These are phyloP conservation scores for Syzygium jambos DNA, from an alignment of 345 rosid genomes.

Conservation along the genomic window DNA sequence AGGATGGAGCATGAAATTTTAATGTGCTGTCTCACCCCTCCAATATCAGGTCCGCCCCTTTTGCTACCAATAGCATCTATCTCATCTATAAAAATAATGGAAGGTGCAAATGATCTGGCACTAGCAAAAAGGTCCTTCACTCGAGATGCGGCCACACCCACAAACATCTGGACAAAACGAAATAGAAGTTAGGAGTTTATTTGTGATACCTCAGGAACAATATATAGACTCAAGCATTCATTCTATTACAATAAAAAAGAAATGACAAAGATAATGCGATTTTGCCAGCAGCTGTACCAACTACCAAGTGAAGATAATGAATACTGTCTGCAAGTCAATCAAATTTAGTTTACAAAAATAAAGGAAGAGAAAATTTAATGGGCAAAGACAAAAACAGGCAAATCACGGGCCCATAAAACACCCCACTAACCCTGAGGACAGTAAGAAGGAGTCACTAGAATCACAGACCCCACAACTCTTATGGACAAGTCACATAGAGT, in stretches of 20 bases:
- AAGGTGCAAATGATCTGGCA: slow-evolving; percentile 90
- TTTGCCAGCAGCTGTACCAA: not conserved
- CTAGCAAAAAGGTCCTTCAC: slow-evolving; percentile 93
- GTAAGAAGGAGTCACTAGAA: not conserved
- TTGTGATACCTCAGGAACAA: not conserved
- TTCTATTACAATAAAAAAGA: not conserved
- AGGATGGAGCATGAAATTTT: not conserved
- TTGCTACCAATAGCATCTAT: slow-evolving; percentile 98
- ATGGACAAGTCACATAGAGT: not conserved
- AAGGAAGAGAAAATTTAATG: not conserved
- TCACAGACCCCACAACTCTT: not conserved
- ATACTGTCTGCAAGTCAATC: not conserved
- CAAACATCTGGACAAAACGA: slow-evolving; percentile 68
- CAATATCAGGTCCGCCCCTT: slow-evolving; percentile 97
- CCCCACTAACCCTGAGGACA: not conserved
- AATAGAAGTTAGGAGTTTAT: slow-evolving; percentile 3
- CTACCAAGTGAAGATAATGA: not conserved
- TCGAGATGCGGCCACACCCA: slow-evolving; percentile 98
- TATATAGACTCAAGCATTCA: not conserved
- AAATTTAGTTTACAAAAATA: not conserved
- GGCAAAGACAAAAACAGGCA: not conserved
- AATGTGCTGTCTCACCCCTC: slow-evolving; percentile 59
- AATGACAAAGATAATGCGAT: not conserved
- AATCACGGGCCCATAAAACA: not conserved
- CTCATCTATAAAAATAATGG: slow-evolving; percentile 93